Percentiles rank a stretch among this genome's conserved stretches.
These are phyloP conservation scores for Pseudogymnoascus sp. DNA, from an alignment of 2,329 filamentous ascomycete species.

Conservation along the genomic window DNA sequence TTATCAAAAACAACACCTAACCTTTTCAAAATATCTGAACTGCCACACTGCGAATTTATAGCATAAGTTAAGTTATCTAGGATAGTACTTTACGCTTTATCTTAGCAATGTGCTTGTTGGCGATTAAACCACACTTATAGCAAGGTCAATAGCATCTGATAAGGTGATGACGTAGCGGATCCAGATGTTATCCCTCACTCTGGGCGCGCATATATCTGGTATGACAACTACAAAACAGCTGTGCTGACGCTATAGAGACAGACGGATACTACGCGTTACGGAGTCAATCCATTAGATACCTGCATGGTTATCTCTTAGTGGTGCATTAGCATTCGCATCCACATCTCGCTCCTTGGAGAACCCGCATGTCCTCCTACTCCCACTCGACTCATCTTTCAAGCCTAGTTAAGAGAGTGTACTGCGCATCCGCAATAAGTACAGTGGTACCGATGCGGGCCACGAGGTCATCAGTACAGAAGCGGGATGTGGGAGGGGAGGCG, in stretches of 20 bases:
- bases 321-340: neutral
- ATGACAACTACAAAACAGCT: neutral
- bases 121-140: too few species aligned
- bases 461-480: neutral
- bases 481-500: neutral
- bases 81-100: too few species aligned
- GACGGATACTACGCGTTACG: neutral
- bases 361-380: neutral
- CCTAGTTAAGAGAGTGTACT: neutral
- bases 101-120: too few species aligned
- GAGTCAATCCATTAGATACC: neutral
- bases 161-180: neutral
- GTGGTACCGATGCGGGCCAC: neutral
- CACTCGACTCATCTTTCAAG: neutral
- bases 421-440: neutral
- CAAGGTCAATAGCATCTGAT: too few species aligned
- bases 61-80: too few species aligned
- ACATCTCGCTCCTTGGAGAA: neutral
- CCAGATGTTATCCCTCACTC: neutral
- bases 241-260: neutral
- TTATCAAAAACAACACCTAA: too few species aligned
- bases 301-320: neutral
- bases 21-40: too few species aligned
- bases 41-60: too few species aligned
- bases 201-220: neutral